These are phyloP conservation scores for Pythium utonaiense DNA, from an alignment of 352 stramenopile species.

Conservation along the genomic window DNA sequence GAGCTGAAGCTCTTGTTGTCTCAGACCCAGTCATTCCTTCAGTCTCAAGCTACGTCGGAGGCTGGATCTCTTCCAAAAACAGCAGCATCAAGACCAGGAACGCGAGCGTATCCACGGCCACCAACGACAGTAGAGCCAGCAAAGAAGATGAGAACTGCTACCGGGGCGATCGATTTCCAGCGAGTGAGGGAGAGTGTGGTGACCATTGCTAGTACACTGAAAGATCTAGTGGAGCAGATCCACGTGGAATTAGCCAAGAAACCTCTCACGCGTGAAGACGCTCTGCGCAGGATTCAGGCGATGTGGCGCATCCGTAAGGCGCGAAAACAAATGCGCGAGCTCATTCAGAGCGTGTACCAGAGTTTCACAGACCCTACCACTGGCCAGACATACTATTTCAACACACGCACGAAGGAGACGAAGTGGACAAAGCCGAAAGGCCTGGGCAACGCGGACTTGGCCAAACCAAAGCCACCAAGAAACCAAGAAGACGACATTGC, in stretches of 20 bases:
- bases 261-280: conserved; percentile 48
- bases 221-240: conserved; percentile 38
- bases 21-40: conserved; percentile 42
- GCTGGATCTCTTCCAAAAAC: background rate
- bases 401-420: conserved; percentile 58
- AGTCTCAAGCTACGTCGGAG: background rate
- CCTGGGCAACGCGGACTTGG: conserved; percentile 22
- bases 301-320: conserved; percentile 71
- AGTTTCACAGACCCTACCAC: conserved; percentile 56
- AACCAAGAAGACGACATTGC: conserved; percentile 7
- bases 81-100: background rate
- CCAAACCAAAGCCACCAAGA: background rate
- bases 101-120: background rate
- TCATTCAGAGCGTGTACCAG: conserved; percentile 59
- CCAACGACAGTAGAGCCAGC: background rate
- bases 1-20: conserved; percentile 56
- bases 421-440: conserved; percentile 63
- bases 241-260: conserved; percentile 45
- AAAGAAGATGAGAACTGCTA: conserved; percentile 11
- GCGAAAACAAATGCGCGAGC: conserved; percentile 57
- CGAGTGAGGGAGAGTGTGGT: conserved; percentile 32
- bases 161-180: conserved; percentile 39
- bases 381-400: conserved; percentile 77
- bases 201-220: conserved; percentile 40
- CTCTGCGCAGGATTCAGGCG: conserved; percentile 61